Evolutionary conservation across 148 eudicot genomes (phyloP), one percentile per base, ranked within the genome.

Genomic region (Silene uniflora): DNA sequence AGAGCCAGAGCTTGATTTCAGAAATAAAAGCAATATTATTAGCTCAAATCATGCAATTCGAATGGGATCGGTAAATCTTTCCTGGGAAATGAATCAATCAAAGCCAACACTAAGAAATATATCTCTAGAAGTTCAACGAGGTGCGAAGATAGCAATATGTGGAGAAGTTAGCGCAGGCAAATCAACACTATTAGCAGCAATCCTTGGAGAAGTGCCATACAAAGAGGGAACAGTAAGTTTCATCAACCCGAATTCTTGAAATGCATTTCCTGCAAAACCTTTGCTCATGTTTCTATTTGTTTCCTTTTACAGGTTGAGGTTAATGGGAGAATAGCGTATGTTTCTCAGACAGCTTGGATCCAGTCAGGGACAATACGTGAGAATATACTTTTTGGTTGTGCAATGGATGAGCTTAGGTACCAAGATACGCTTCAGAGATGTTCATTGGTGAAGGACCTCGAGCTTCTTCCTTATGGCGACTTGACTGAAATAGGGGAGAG

Each of bases 281-380:
- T n/a, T n/a, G n/a, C n/a, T n/a, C n/a, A n/a, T n/a, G n/a, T n/a
- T n/a, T n/a, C n/a, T n/a, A n/a, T n/a, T n/a, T n/a, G 39, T 69
- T 73, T 66, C 62, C 2, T 46, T 70, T 10, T 78, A 27, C 82
- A 93, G 98, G 85, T 87, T 75, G 87, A 89, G 76, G 90, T 90
- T 69, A 81, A 84, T 63, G 97, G 97, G 67, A 83, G 74, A 7
- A 83, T 89, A 55, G 95, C 98, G 25, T 93, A 93, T 81, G 97
- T 93, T 63, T 86, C 98, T 64, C 98, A 93, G 80, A 88, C 98
- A 70, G 95, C 98, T 44, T 93, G 97, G 97, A 93, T 93, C 69
- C 98, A 91, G 78, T 87, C 95, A 2, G 98, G 98, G 55, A 86
- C 84, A 60, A 91, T 93, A 75, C 91, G 87, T 13, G 95, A 89